Conservation (phyloP, 805 yeast species). For the Naumovozyma baii region DNA sequence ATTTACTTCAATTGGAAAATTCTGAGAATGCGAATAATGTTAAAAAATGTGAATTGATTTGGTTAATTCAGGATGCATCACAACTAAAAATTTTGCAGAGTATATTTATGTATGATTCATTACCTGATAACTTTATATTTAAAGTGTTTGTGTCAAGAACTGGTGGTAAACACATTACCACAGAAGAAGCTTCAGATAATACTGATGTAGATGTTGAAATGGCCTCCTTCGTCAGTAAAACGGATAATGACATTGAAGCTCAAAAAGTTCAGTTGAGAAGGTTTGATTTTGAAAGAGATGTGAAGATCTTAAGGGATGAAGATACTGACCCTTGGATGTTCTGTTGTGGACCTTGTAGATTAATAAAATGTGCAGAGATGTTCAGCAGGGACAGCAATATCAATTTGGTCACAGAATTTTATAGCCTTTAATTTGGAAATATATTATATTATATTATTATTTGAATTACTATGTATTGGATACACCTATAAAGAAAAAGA, state of each 20-base stretch:
- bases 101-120: neutral
- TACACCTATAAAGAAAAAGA: too few relatives aligned
- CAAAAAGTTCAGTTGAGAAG: conserved; percentile 16
- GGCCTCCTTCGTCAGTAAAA: neutral
- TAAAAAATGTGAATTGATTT: conserved; percentile 32
- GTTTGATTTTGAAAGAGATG: conserved; percentile 21
- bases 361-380: conserved; percentile 13
- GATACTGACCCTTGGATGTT: conserved; percentile 22
- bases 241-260: neutral
- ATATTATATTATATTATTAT: too few relatives aligned
- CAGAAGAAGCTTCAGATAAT: neutral
- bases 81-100: neutral
- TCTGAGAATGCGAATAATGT: conserved; percentile 19
- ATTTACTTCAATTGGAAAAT: conserved; percentile 13
- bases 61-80: conserved; percentile 42
- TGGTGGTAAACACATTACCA: neutral
- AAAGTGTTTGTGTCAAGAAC: neutral
- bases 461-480: too few relatives aligned
- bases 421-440: conserved; percentile 16
- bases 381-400: conserved; percentile 16
- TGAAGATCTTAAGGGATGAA: conserved; percentile 14
- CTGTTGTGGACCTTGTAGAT: conserved; percentile 24
- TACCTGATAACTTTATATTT: neutral
- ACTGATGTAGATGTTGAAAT: neutral
- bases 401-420: conserved; percentile 16